Conservation (phyloP, 148 eudicot species). For the Agrostemma githago region DNA sequence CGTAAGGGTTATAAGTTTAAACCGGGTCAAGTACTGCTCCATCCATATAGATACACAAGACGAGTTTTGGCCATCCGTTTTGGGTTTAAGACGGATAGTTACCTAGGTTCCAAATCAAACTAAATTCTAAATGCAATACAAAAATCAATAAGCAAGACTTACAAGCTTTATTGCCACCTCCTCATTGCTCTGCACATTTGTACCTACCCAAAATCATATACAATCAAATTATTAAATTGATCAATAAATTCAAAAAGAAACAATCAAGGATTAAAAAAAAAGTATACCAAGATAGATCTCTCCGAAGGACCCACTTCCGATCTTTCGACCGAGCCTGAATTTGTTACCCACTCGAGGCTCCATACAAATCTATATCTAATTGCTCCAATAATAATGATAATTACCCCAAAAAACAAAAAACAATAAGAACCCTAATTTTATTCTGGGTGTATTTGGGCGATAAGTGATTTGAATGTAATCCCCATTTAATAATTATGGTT, state of each 20-base stretch:
- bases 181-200: slow-evolving; percentile 70
- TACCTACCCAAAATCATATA: slow-evolving; percentile 36
- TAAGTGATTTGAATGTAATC: slow-evolving; percentile 19
- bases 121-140: neutral
- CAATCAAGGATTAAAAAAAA: neutral
- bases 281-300: slow-evolving; percentile 72
- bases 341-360: slow-evolving; percentile 70
- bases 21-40: too few species aligned
- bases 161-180: slow-evolving; percentile 79
- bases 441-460: neutral
- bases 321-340: slow-evolving; percentile 70
- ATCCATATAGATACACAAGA: too few species aligned
- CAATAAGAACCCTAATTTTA: slow-evolving; percentile 1
- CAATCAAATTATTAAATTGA: neutral
- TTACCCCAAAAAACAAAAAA: neutral
- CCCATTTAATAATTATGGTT: slow-evolving; percentile 15
- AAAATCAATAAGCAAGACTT: slow-evolving; percentile 29
- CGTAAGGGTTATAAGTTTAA: too few species aligned
- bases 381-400: neutral
- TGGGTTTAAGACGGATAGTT: too few species aligned
- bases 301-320: slow-evolving; percentile 75
- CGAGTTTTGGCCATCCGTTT: too few species aligned
- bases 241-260: neutral
- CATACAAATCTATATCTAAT: slow-evolving; percentile 32
- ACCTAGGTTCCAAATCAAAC: neutral